Conservation (phyloP, 1,139 yeast genomes). For the Hyphopichia wangnamkhiaoensis region DNA sequence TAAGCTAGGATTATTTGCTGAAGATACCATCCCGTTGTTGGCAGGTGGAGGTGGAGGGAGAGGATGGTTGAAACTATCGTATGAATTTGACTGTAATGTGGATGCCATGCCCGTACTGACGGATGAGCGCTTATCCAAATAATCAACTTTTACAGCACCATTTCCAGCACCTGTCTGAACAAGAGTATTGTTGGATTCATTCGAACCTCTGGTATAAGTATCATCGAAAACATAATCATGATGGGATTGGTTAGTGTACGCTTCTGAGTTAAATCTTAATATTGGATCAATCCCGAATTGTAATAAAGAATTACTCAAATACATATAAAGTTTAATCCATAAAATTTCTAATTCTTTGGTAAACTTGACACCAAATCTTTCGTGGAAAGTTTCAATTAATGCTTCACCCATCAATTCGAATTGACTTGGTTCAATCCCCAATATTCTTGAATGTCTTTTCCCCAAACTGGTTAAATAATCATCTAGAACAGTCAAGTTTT, state of each 20-base stretch:
- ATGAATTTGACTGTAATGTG: too few species aligned
- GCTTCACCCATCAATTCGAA: conserved; percentile 83
- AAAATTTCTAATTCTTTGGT: conserved; percentile 57
- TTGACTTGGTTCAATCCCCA: conserved; percentile 72
- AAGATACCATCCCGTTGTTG: too few species aligned
- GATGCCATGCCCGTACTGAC: conserved; percentile 14
- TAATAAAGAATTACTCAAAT: conserved; percentile 64
- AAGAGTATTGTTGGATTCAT: too few species aligned
- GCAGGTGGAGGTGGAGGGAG: conserved; percentile 10
- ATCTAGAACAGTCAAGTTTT: conserved; percentile 46
- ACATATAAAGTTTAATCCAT: conserved; percentile 69
- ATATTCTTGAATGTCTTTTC: conserved; percentile 71
- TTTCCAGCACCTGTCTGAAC: too few species aligned
- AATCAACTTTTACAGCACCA: not conserved
- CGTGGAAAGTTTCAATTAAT: conserved; percentile 69
- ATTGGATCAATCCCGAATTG: conserved; percentile 68
- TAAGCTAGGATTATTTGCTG: too few species aligned
- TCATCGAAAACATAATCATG: conserved; percentile 4
- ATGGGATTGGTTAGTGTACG: conserved; percentile 2
- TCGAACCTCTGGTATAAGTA: conserved; percentile 5
- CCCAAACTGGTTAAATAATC: conserved; percentile 66
- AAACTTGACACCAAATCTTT: conserved; percentile 54
- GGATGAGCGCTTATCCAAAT: conserved; percentile 15
- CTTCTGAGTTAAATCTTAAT: conserved; percentile 22
- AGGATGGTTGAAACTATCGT: not conserved